Conservation (phyloP, 2,329 filamentous ascomycete species). For the Chalara sp. region DNA sequence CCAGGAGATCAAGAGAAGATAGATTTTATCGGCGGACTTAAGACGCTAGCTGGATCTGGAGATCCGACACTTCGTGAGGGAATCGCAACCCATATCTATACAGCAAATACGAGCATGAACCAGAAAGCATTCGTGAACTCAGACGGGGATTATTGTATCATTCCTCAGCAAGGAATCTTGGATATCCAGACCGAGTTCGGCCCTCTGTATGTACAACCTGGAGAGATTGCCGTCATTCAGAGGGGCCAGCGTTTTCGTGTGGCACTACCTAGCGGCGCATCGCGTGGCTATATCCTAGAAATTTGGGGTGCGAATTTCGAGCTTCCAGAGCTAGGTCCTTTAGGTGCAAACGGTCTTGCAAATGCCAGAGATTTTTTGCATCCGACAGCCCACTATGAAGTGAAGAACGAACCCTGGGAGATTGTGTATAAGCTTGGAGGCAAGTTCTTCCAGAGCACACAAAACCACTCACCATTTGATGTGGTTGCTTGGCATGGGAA, state of each 20-base stretch:
- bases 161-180: conserved; percentile 66
- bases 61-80: conserved; percentile 43
- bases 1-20: conserved; percentile 9
- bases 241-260: conserved; percentile 70
- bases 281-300: conserved; percentile 69
- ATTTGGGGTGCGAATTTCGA: conserved; percentile 66
- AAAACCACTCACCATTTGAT: conserved; percentile 68
- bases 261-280: conserved; percentile 51
- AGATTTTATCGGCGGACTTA: conserved; percentile 41
- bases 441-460: conserved; percentile 54
- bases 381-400: conserved; percentile 46
- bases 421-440: conserved; percentile 54
- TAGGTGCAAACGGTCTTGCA: conserved; percentile 58
- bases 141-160: conserved; percentile 67
- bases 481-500: conserved; percentile 75
- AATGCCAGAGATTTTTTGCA: conserved; percentile 58
- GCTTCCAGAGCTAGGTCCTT: conserved; percentile 64
- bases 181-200: conserved; percentile 76
- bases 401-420: conserved; percentile 31
- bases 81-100: conserved; percentile 42
- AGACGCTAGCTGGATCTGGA: conserved; percentile 42
- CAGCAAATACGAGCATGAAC: conserved; percentile 39
- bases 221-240: conserved; percentile 72
- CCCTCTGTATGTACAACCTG: conserved; percentile 65
- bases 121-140: conserved; percentile 43